phyloP scores from a whole-genome alignment of 495 filamentous ascomycete genomes.

The Penicillium lividum region DNA sequence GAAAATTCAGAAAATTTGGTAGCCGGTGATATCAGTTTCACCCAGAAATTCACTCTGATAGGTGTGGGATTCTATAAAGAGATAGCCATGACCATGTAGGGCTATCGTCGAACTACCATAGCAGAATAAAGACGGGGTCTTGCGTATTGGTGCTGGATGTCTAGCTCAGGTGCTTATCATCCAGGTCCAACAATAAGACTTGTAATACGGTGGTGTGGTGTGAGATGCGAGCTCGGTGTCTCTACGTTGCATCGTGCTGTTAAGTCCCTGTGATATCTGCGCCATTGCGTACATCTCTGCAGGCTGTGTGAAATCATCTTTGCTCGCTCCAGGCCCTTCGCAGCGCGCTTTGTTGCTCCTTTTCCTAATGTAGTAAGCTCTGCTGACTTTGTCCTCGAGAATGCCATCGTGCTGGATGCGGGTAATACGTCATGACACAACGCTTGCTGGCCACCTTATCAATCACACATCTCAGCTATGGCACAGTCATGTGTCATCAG shows the following conservation, averaged over 20 bases:
- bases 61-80: conserved; percentile 4
- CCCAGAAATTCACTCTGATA: conserved; percentile 1
- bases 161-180: conserved; percentile 2
- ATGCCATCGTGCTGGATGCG: no score
- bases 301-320: conserved; percentile 1
- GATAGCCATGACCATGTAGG: background rate
- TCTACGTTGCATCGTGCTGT: conserved; percentile 4
- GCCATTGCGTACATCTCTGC: conserved; percentile 1
- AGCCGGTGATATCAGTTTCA: conserved; percentile 3
- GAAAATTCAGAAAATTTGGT: conserved; percentile 1
- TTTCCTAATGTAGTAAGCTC: conserved; percentile 1
- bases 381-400: background rate
- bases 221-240: no score
- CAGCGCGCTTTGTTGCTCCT: background rate
- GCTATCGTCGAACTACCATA: conserved; percentile 4
- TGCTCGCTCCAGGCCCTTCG: background rate
- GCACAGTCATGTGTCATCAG: conserved; percentile 3
- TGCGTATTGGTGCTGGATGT: background rate
- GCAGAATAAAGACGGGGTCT: conserved; percentile 2
- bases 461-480: conserved; percentile 1
- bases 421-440: conserved; percentile 3
- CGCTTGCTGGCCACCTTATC: conserved; percentile 2
- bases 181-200: background rate
- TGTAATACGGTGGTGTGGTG: background rate
- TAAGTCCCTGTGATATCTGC: background rate